Base-by-base conservation (phyloP, 768 basidiomycete species). In the Neoboletus subvelutipes region DNA sequence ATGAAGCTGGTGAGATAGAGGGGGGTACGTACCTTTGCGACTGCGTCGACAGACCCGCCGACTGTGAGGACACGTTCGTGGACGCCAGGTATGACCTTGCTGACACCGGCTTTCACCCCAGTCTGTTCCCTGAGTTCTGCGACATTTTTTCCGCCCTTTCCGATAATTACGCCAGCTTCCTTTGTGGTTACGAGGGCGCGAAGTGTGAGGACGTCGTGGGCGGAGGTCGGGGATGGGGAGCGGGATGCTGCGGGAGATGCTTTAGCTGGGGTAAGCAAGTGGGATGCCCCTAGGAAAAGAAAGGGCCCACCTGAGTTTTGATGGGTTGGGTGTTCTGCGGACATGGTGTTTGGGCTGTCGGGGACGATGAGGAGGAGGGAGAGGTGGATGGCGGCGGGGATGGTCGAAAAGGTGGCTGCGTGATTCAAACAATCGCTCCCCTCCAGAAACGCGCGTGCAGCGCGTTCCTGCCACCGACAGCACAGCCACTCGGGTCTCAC, bases 51-150 rank as follows among this genome's bases (percentile, higher is more conserved):
- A 45, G 89, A 83, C 55, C 97, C 97, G 58, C 86, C 87, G 74
- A 98, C 89, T 66, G 90, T 93, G 71, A 99, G 86, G 71, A 98
- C 94, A 66, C 97, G 90, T 77, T 99, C 97, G 72, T 97, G 94
- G 58, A 99, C 94, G 67, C 97, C 97, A 54, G 88, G 86, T 57
- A 96, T 94, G 80, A 98, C 96, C 75, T 97, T 98, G 83, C 90
- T 94, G 75, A 99, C 97, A 71, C 97, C 97, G 60, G 97, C 95
- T 77, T 94, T 98, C 77, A 97, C 95, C 63, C 91, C 94, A 43
- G 94, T 96, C 68, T 92, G 88, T 64, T 96, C 92, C 60, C 97
- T 84, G 67, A 99, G 83, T 75, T 95, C 92, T 61, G 96, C 96
- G 68, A 99, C 96, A 70, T 98, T 98, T 80, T 94, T 93, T 56